Evolutionary conservation across 305 asterid species (phyloP).

Genomic region (Solanum hybrid): DNA sequence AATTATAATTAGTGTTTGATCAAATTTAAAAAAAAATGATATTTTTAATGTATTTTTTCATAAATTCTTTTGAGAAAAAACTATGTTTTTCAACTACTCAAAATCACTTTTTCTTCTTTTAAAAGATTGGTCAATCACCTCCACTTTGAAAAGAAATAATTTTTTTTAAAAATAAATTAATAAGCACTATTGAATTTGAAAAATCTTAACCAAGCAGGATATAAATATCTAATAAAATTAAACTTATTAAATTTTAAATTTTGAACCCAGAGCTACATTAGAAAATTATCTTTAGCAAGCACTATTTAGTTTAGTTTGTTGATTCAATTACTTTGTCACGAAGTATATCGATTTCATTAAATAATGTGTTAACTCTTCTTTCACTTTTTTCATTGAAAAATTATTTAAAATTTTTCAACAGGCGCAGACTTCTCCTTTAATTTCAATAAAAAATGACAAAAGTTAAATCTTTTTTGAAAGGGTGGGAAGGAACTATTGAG

Average conservation of each 20-base stretch:
- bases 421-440: background rate
- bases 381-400: background rate
- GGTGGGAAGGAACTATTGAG: slow-evolving; percentile 8
- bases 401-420: background rate
- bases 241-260: background rate
- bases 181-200: background rate
- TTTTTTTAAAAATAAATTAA: background rate
- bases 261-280: background rate
- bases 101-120: background rate
- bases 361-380: background rate
- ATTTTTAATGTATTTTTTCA: background rate
- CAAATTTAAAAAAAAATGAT: background rate
- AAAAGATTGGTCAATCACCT: background rate
- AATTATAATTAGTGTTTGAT: background rate
- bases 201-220: background rate
- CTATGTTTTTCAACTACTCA: background rate
- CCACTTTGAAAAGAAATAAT: background rate
- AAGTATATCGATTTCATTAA: background rate
- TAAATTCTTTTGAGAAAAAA: background rate
- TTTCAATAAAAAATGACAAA: background rate
- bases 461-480: background rate
- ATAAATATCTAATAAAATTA: background rate
- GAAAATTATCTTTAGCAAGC: background rate
- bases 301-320: background rate
- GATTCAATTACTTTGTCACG: background rate